These are phyloP conservation scores for Paramecium bursaria DNA, from an alignment of 73 alveolate species.

Conservation along the genomic window DNA sequence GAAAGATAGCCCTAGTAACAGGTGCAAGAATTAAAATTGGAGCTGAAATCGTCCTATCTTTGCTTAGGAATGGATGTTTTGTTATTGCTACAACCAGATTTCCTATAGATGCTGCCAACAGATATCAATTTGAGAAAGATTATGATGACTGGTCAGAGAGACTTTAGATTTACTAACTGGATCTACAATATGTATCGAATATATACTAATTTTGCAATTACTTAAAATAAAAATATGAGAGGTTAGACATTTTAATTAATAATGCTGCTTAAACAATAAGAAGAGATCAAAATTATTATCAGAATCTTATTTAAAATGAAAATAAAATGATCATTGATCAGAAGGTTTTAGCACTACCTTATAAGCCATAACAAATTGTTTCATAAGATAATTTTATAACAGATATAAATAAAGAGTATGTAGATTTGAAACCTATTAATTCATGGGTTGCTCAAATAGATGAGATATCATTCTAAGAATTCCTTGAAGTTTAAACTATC, in stretches of 20 bases:
- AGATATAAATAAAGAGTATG: neutral
- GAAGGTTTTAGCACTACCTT: constrained; percentile 25
- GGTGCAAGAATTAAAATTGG: constrained; percentile 98
- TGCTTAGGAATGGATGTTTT: constrained; percentile 86
- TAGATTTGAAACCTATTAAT: constrained; percentile 5
- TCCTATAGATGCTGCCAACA: constrained; percentile 89
- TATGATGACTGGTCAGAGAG: constrained; percentile 81
- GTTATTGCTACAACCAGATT: constrained; percentile 93
- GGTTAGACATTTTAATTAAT: constrained; percentile 79
- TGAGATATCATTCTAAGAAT: constrained; percentile 63
- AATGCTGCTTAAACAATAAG: constrained; percentile 85
- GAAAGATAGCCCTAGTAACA: constrained; percentile 95
- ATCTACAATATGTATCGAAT: constrained; percentile 66
- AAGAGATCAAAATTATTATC: constrained; percentile 63
- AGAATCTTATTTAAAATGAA: constrained; percentile 14
- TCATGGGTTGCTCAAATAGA: constrained; percentile 44
- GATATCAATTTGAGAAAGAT: constrained; percentile 81
- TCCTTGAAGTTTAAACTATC: constrained; percentile 72
- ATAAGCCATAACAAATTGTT: constrained; percentile 5
- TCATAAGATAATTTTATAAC: constrained; percentile 5
- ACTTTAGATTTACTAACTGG: constrained; percentile 76
- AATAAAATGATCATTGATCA: constrained; percentile 9
- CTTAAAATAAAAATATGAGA: constrained; percentile 53
- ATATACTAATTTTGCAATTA: constrained; percentile 73
- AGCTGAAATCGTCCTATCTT: constrained; percentile 80